Conservation (phyloP, 257 asterid genomes). For the Paulownia fortunei region DNA sequence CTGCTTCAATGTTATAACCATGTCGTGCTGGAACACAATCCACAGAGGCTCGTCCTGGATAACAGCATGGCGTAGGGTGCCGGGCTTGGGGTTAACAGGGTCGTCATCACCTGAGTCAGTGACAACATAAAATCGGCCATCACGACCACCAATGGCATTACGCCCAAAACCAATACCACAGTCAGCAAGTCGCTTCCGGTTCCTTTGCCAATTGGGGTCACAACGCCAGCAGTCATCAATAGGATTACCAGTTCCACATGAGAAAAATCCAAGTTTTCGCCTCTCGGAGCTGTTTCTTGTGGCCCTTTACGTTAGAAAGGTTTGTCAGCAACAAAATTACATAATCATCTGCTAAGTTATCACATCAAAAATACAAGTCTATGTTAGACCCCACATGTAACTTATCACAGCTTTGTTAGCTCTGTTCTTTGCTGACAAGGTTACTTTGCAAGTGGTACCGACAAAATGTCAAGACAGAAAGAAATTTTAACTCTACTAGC, state of each 20-base stretch:
- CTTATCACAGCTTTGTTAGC: background rate
- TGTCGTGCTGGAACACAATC: slow-evolving; percentile 84
- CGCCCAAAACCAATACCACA: slow-evolving; percentile 93
- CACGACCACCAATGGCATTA: slow-evolving; percentile 89
- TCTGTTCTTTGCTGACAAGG: background rate
- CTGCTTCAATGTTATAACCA: slow-evolving; percentile 86
- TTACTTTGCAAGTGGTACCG: background rate
- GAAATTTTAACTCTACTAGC: slow-evolving; percentile 1
- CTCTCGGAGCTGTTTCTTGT: slow-evolving; percentile 75
- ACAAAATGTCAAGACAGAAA: background rate
- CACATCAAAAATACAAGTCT: slow-evolving; percentile 6
- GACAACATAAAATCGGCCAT: slow-evolving; percentile 77
- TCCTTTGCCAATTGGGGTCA: slow-evolving; percentile 67
- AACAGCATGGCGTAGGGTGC: slow-evolving; percentile 87
- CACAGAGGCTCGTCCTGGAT: slow-evolving; percentile 86
- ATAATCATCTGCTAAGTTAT: background rate
- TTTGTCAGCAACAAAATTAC: background rate
- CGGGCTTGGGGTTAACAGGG: slow-evolving; percentile 73
- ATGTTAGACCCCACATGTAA: slow-evolving; percentile 10
- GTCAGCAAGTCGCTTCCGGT: slow-evolving; percentile 79
- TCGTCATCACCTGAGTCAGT: slow-evolving; percentile 67
- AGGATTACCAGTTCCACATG: slow-evolving; percentile 91
- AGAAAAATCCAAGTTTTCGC: slow-evolving; percentile 79
- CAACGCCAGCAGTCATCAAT: slow-evolving; percentile 96
- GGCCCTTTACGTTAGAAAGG: slow-evolving; percentile 50